Evolutionary conservation across 2,329 filamentous ascomycete genomes (phyloP).

Genomic region (Hypoxylon sp.): DNA sequence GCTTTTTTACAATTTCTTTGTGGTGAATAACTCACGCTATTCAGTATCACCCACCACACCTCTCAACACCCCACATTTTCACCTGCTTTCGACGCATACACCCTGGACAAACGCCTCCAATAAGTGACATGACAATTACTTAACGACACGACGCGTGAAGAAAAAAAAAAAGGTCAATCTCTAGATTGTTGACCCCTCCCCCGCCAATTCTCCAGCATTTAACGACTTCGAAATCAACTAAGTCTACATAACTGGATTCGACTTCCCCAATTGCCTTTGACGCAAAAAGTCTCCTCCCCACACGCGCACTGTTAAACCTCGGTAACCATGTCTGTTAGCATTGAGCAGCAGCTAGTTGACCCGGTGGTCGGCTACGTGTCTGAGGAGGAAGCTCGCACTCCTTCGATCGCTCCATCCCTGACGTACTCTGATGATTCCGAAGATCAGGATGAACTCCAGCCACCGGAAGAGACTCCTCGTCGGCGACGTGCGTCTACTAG

Average conservation of each 20-base stretch:
- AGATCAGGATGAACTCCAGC: slow-evolving; percentile 68
- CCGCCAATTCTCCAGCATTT: slow-evolving; percentile 22
- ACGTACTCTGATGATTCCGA: slow-evolving; percentile 75
- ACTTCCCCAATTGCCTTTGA: slow-evolving; percentile 12
- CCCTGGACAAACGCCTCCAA: slow-evolving; percentile 21
- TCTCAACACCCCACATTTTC: slow-evolving; percentile 27
- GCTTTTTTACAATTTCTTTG: slow-evolving; percentile 17
- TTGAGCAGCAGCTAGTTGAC: slow-evolving; percentile 59
- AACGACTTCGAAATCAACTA: slow-evolving; percentile 7
- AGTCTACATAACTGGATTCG: slow-evolving; percentile 20
- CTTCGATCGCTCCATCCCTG: slow-evolving; percentile 72
- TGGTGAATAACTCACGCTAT: slow-evolving; percentile 16
- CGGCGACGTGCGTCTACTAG: slow-evolving; percentile 77
- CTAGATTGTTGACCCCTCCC: slow-evolving; percentile 27
- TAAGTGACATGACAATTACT: slow-evolving; percentile 21
- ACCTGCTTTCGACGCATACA: slow-evolving; percentile 23
- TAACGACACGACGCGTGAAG: slow-evolving; percentile 34
- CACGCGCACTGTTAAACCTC: slow-evolving; percentile 10
- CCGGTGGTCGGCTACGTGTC: slow-evolving; percentile 61
- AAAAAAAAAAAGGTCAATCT: slow-evolving; percentile 14
- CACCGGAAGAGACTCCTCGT: slow-evolving; percentile 61
- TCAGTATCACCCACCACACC: slow-evolving; percentile 15
- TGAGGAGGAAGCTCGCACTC: slow-evolving; percentile 58
- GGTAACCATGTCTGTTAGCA: slow-evolving; percentile 54
- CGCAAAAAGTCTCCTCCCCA: slow-evolving; percentile 1